A percentile compares a stretch with the other conserved stretches of the same genome.
Conservation (phyloP, 164 flowering plant genomes). For the Stephania yunnanensis region DNA sequence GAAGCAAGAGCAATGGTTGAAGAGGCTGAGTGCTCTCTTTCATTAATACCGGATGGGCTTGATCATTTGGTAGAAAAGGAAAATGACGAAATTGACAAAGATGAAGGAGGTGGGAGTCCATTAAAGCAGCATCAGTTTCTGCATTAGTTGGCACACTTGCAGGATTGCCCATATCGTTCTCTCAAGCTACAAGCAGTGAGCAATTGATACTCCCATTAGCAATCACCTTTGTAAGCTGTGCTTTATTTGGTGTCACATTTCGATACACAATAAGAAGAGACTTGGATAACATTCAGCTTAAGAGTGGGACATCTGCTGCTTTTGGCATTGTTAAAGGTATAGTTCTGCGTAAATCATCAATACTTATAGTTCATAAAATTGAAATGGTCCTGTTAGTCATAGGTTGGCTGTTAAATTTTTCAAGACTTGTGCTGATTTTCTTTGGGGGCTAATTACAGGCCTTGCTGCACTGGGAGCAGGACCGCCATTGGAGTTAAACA, state of each 20-base stretch:
- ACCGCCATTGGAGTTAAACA: constrained; percentile 52
- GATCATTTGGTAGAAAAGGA: constrained; percentile 10
- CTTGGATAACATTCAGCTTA: constrained; percentile 79
- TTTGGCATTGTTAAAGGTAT: constrained; percentile 82
- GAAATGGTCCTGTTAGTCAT: background rate
- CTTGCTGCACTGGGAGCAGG: constrained; percentile 59
- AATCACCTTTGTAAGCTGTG: constrained; percentile 67
- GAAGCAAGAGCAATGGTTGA: constrained; percentile 73
- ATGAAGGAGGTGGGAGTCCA: constrained; percentile 68
- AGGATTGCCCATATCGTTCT: constrained; percentile 59
- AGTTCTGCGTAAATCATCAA: background rate
- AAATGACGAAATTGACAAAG: constrained; percentile 31
- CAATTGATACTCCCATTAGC: constrained; percentile 60
- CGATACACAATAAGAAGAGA: constrained; percentile 79
- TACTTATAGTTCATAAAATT: background rate
- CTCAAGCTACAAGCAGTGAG: constrained; percentile 37
- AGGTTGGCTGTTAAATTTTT: background rate
- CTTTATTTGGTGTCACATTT: constrained; percentile 82
- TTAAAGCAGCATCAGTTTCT: constrained; percentile 67
- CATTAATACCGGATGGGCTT: constrained; percentile 15
- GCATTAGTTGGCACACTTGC: constrained; percentile 77
- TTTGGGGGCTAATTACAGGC: constrained; percentile 41
- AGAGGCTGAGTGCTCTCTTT: constrained; percentile 69
- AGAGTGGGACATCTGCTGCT: constrained; percentile 75
- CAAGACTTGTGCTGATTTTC: constrained; percentile 1